These are phyloP conservation scores for Kluyveromyces lactis DNA, from an alignment of 805 yeast species.

Conservation along the genomic window DNA sequence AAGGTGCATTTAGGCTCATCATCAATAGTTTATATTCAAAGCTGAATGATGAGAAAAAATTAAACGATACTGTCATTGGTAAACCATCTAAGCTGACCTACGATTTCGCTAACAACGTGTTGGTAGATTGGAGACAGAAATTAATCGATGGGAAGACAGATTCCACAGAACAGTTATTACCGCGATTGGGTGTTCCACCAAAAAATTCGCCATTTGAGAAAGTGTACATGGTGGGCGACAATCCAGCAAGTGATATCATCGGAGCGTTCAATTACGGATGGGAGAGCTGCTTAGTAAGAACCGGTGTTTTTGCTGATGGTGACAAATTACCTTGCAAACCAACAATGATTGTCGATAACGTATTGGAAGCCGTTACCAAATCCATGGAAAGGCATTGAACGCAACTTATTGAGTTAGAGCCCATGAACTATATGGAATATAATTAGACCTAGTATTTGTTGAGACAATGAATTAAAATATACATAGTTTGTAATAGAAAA, in stretches of 20 bases:
- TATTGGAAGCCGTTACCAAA: constrained; percentile 40
- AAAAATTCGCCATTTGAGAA: constrained; percentile 38
- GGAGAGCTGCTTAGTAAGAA: constrained; percentile 74
- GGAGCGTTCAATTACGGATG: constrained; percentile 89
- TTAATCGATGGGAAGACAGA: constrained; percentile 18
- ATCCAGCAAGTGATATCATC: constrained; percentile 84
- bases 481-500: no score
- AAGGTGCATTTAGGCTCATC: constrained; percentile 72
- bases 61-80: constrained; percentile 60
- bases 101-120: constrained; percentile 70
- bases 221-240: constrained; percentile 96
- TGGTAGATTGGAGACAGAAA: constrained; percentile 43
- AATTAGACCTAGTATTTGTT: no score
- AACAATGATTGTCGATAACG: constrained; percentile 42
- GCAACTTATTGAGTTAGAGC: no score
- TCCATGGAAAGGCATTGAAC: constrained; percentile 11
- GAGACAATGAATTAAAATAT: no score
- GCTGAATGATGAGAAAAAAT: constrained; percentile 38
- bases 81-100: constrained; percentile 76
- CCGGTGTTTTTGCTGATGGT: constrained; percentile 75
- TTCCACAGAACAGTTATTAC: constrained; percentile 28
- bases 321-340: constrained; percentile 41
- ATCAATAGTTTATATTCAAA: constrained; percentile 51
- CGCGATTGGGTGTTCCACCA: constrained; percentile 38
- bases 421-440: no score